A percentile compares a stretch with the other conserved stretches of the same genome.
These are phyloP conservation scores for Boechera stricta DNA, from an alignment of 345 rosid species.

Conservation along the genomic window DNA sequence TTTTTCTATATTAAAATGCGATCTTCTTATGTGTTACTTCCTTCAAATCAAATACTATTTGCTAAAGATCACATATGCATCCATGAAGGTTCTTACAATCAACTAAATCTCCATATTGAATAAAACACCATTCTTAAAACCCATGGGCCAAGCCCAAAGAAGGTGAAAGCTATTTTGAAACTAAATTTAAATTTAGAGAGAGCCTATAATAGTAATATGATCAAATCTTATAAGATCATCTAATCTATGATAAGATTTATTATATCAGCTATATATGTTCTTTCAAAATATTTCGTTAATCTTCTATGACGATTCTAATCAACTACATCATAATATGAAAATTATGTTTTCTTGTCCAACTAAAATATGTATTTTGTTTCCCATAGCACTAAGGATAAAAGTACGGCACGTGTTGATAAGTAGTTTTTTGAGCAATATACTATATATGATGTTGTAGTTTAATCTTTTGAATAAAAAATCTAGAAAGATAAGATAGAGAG, in stretches of 20 bases:
- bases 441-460: background rate
- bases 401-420: conserved; percentile 1
- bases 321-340: background rate
- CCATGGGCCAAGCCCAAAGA: conserved; percentile 13
- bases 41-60: background rate
- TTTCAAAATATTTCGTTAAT: background rate
- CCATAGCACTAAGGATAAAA: background rate
- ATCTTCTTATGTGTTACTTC: background rate
- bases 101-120: background rate
- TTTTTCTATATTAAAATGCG: no score
- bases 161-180: background rate
- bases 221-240: background rate
- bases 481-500: conserved; percentile 4
- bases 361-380: background rate
- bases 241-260: background rate
- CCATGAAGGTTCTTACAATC: background rate
- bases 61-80: conserved; percentile 6
- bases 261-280: background rate
- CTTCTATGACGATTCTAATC: background rate
- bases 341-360: background rate
- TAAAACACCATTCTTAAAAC: background rate
- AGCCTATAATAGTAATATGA: background rate
- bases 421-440: background rate
- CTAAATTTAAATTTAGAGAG: background rate
- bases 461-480: background rate